phyloP scores from a whole-genome alignment of 2,329 filamentous ascomycete genomes.

The Fusarium solani-melongenae region DNA sequence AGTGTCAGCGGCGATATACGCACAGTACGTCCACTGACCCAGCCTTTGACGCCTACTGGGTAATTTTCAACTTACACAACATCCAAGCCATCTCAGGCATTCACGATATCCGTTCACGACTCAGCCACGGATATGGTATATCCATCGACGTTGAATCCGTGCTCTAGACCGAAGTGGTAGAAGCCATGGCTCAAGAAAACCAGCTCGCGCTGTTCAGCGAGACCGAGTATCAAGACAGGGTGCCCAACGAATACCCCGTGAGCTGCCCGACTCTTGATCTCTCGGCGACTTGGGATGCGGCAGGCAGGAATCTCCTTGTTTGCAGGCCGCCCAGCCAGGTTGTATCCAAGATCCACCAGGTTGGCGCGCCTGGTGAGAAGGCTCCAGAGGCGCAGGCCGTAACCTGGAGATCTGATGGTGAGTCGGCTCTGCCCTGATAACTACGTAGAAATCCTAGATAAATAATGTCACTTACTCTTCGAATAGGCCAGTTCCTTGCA shows the following conservation, averaged over 20 bases:
- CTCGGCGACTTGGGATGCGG: conserved; percentile 75
- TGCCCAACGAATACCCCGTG: conserved; percentile 69
- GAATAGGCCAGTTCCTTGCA: conserved; percentile 77
- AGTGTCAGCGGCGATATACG: not conserved
- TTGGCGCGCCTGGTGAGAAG: conserved; percentile 52
- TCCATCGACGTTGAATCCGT: not conserved
- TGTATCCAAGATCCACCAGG: conserved; percentile 64
- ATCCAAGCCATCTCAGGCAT: not conserved
- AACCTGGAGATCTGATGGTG: conserved; percentile 77
- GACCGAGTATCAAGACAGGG: conserved; percentile 65
- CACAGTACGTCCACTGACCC: conserved; percentile 10
- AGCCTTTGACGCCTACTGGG: not conserved
- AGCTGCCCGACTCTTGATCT: conserved; percentile 90
- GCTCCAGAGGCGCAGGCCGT: conserved; percentile 60
- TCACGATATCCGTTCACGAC: not conserved
- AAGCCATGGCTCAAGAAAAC: conserved; percentile 43
- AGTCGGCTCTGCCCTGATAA: conserved; percentile 33
- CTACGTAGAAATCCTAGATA: not conserved
- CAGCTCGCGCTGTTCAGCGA: conserved; percentile 64
- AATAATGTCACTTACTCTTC: not conserved
- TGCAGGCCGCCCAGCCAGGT: conserved; percentile 82
- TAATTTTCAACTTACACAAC: conserved; percentile 21
- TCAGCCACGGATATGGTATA: conserved; percentile 4
- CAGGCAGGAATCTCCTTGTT: conserved; percentile 76
- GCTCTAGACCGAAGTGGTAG: conserved; percentile 1